phyloP scores from a whole-genome alignment of 768 basidiomycete species.

The Phylloporus arenicola region DNA sequence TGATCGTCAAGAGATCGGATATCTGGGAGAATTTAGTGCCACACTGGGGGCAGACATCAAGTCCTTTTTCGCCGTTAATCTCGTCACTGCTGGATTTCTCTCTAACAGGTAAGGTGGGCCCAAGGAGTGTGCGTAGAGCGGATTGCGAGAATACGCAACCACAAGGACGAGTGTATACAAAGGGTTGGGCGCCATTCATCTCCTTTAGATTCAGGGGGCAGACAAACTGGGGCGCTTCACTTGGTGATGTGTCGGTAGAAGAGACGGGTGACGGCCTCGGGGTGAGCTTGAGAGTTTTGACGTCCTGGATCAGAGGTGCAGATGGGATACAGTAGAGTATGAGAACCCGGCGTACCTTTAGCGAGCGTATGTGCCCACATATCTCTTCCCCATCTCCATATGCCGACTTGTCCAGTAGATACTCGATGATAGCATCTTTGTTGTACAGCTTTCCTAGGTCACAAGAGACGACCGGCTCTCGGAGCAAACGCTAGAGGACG shows the following conservation, averaged over 20 bases:
- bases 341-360: conserved; percentile 60
- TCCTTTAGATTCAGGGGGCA: conserved; percentile 92
- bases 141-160: conserved; percentile 90
- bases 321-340: neutral
- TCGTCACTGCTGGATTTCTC: conserved; percentile 22
- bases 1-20: conserved; percentile 57
- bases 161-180: conserved; percentile 80
- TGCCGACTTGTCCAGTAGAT: conserved; percentile 70
- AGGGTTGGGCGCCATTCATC: conserved; percentile 88
- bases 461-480: conserved; percentile 88
- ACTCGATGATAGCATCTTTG: conserved; percentile 91
- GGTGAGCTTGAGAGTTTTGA: conserved; percentile 78
- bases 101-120: conserved; percentile 25
- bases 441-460: conserved; percentile 93
- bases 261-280: conserved; percentile 52
- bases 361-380: conserved; percentile 84
- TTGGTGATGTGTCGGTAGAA: conserved; percentile 31
- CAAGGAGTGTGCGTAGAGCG: conserved; percentile 58
- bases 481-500: conserved; percentile 60
- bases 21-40: conserved; percentile 57
- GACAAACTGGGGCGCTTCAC: conserved; percentile 65
- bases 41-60: conserved; percentile 75
- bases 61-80: conserved; percentile 26
- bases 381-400: conserved; percentile 92
- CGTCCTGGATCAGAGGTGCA: conserved; percentile 51